These are phyloP conservation scores for Kwoniella heveanensis DNA, from an alignment of 768 basidiomycete genomes.

Conservation along the genomic window DNA sequence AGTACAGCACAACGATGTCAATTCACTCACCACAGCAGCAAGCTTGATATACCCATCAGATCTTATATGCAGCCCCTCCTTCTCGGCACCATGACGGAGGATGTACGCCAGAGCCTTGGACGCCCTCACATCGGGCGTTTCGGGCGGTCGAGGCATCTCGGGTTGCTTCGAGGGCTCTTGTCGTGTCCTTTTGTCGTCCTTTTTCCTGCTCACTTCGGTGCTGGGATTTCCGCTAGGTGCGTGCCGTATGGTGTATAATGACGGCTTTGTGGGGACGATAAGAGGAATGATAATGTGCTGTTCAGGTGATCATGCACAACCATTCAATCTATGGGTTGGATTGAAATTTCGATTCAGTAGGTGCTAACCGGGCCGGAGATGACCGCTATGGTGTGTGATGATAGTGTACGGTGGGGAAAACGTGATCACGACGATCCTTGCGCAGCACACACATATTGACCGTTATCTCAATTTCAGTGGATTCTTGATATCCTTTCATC, in stretches of 20 bases:
- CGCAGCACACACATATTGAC: not conserved
- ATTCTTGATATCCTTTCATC: not conserved
- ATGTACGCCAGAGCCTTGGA: conserved; percentile 90
- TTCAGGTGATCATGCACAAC: too few species aligned
- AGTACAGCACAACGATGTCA: too few species aligned
- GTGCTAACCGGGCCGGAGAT: not conserved
- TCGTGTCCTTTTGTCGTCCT: too few species aligned
- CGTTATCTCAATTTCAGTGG: not conserved
- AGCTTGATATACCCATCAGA: conserved; percentile 84
- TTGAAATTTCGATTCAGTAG: not conserved
- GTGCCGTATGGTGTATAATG: too few species aligned
- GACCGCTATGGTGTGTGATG: not conserved
- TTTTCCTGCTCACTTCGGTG: too few species aligned
- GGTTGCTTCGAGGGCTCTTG: too few species aligned
- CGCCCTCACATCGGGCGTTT: conserved; percentile 68
- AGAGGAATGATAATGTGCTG: too few species aligned
- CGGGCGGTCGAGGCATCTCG: conserved; percentile 56
- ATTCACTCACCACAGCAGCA: conserved; percentile 73
- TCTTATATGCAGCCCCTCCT: conserved; percentile 73
- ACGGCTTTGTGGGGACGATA: too few species aligned
- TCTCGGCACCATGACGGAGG: conserved; percentile 83
- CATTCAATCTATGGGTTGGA: not conserved
- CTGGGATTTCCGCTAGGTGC: too few species aligned
- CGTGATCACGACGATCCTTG: not conserved
- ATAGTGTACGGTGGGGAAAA: not conserved